phyloP scores from a whole-genome alignment of 306 rosid species.

The Quercus suber region DNA sequence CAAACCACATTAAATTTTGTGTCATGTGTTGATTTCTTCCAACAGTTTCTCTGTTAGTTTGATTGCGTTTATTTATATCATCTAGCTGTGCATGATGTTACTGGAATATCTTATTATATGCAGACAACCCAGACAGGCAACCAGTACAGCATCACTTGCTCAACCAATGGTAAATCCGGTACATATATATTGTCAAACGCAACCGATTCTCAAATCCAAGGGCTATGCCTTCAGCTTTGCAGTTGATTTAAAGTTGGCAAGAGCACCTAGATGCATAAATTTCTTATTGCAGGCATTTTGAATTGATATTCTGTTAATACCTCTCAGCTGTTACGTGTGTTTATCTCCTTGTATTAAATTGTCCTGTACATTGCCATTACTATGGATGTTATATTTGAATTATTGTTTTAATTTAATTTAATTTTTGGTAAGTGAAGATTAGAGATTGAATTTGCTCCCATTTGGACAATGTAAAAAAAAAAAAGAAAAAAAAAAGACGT shows the following conservation, averaged over 20 bases:
- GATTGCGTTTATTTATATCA: background rate
- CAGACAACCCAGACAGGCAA: conserved; percentile 75
- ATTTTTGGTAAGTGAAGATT: no score
- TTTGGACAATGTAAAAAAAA: background rate
- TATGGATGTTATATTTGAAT: background rate
- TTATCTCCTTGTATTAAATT: conserved; percentile 5
- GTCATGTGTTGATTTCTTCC: background rate
- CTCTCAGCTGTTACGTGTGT: conserved; percentile 12
- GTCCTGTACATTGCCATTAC: background rate
- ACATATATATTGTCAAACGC: conserved; percentile 43
- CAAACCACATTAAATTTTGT: no score
- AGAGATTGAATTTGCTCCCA: no score
- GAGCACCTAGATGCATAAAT: conserved; percentile 25
- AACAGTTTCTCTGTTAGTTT: background rate
- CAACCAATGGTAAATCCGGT: conserved; percentile 62
- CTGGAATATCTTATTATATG: conserved; percentile 18
- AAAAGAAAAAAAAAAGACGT: background rate
- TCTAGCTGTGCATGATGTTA: background rate
- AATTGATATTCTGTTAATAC: conserved; percentile 12
- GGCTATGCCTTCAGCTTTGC: conserved; percentile 71
- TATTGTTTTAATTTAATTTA: background rate
- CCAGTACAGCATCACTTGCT: conserved; percentile 76
- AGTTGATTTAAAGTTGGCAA: conserved; percentile 32
- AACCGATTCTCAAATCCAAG: conserved; percentile 63
- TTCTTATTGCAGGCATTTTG: conserved; percentile 18